A percentile compares a stretch with the other conserved stretches of the same genome.
phyloP scores from a whole-genome alignment of 2,329 filamentous ascomycete genomes.

The Elsinoe ampelina region DNA sequence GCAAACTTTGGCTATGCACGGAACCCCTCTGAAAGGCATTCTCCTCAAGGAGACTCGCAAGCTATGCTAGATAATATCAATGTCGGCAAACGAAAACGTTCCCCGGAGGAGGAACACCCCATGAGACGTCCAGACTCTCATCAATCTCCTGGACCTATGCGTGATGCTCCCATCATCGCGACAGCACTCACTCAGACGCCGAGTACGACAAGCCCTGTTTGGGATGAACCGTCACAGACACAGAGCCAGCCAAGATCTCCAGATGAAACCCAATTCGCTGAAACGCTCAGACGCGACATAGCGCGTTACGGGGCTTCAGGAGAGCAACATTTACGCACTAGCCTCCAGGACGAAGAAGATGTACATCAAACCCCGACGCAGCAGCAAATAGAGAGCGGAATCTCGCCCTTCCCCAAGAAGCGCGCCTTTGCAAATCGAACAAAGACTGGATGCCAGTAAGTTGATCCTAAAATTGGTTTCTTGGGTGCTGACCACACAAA shows the following conservation, averaged over 20 bases:
- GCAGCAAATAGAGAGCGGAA: background rate
- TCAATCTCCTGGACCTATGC: background rate
- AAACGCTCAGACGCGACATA: constrained; percentile 4
- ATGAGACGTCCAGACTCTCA: background rate
- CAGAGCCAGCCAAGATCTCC: background rate
- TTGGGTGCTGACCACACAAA: background rate
- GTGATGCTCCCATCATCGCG: background rate
- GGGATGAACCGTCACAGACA: background rate
- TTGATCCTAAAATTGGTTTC: background rate
- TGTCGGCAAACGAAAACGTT: constrained; percentile 9
- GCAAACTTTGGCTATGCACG: background rate
- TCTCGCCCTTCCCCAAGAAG: background rate
- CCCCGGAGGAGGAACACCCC: background rate
- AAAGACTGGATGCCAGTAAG: constrained; percentile 12
- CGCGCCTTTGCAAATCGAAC: constrained; percentile 9
- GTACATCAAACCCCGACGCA: background rate
- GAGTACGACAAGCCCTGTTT: background rate
- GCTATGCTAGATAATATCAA: constrained; percentile 7
- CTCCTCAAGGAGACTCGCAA: background rate
- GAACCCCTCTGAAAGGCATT: background rate
- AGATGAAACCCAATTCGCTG: constrained; percentile 1
- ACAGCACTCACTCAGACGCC: background rate
- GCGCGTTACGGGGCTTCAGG: background rate
- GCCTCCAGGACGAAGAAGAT: background rate
- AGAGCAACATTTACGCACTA: background rate